phyloP scores from a whole-genome alignment of 2,329 filamentous ascomycete genomes.

The Metarhizium sp. region DNA sequence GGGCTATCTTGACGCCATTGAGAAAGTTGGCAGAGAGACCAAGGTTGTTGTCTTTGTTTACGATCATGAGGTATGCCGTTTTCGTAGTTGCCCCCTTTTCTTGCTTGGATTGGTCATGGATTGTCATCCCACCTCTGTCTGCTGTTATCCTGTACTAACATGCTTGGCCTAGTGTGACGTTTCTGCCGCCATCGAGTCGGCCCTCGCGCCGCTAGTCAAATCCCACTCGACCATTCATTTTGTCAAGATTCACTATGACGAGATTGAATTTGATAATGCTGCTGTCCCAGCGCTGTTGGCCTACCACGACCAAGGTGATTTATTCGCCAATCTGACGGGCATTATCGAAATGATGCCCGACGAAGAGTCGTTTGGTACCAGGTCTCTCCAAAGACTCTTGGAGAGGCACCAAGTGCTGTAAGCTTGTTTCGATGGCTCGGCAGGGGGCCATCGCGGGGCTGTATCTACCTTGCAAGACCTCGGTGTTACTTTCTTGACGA shows the following conservation, averaged over 20 bases:
- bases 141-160: conserved; percentile 7
- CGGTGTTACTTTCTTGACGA: background rate
- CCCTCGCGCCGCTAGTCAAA: conserved; percentile 64
- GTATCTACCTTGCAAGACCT: background rate
- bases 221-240: conserved; percentile 68
- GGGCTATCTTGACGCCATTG: conserved; percentile 92
- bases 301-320: conserved; percentile 78
- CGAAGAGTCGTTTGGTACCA: conserved; percentile 48
- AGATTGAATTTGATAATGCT: conserved; percentile 88
- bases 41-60: conserved; percentile 91
- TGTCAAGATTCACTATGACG: conserved; percentile 81
- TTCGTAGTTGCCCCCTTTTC: background rate
- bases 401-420: conserved; percentile 43
- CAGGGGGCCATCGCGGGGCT: background rate
- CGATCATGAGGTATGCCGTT: conserved; percentile 66
- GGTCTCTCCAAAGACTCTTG: conserved; percentile 43
- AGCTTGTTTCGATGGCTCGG: conserved; percentile 4
- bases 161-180: conserved; percentile 57
- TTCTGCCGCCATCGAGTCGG: conserved; percentile 69
- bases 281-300: conserved; percentile 81
- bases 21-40: conserved; percentile 74
- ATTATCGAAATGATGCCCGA: conserved; percentile 78
- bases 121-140: background rate
- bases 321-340: conserved; percentile 83
- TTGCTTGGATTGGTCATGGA: background rate